A percentile compares a stretch with the other conserved stretches of the same genome.
Evolutionary conservation across 164 flowering plant genomes (phyloP).

Genomic region (Kingdonia uniflora): DNA sequence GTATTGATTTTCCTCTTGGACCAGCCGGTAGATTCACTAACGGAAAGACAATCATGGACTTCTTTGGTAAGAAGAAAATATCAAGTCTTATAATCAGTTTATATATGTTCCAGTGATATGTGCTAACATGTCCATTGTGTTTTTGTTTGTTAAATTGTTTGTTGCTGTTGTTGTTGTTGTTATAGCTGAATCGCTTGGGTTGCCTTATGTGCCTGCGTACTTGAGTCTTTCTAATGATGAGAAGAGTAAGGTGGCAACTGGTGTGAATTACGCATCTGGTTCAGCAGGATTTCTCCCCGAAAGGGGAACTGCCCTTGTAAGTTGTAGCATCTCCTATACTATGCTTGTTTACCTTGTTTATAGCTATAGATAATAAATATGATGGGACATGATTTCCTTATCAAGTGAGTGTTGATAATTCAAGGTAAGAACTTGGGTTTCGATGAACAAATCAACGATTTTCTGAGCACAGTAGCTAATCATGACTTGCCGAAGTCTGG

Average conservation of each 20-base stretch:
- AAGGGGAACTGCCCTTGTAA: too few relatives aligned
- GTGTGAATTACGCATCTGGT: conserved; percentile 9
- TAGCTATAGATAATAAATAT: too few relatives aligned
- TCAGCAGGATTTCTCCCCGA: conserved; percentile 9
- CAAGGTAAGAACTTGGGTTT: conserved; percentile 6
- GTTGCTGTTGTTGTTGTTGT: too few relatives aligned
- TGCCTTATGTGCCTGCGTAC: conserved; percentile 5
- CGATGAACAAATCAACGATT: conserved; percentile 6
- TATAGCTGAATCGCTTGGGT: conserved; percentile 7
- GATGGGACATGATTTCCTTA: too few relatives aligned
- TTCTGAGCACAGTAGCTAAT: conserved; percentile 1
- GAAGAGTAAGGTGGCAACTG: background rate
- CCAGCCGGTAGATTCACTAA: conserved; percentile 10
- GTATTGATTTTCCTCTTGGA: conserved; percentile 7
- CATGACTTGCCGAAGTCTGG: conserved; percentile 2
- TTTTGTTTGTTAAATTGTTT: too few relatives aligned
- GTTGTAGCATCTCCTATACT: too few relatives aligned
- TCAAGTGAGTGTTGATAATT: too few relatives aligned
- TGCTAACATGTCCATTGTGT: too few relatives aligned
- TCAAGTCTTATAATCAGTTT: background rate
- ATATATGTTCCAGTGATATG: too few relatives aligned
- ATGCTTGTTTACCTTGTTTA: too few relatives aligned
- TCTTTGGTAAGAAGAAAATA: background rate
- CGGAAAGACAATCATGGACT: conserved; percentile 8
- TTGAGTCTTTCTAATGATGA: background rate